Conservation (phyloP, 257 asterid genomes). For the Parsonsia alboflavescens region DNA sequence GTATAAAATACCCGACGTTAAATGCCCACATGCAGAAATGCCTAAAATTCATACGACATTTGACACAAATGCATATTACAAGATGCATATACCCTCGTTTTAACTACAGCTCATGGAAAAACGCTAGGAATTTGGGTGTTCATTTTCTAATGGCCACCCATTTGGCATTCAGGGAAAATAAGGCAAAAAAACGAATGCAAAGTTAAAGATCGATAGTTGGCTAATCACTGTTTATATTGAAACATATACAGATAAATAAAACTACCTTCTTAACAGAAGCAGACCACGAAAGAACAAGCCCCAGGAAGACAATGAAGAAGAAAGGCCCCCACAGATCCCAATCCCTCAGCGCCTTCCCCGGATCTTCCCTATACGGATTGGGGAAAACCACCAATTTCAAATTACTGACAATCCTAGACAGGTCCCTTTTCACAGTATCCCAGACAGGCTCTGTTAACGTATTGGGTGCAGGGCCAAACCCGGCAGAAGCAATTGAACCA, state of each 20-base stretch:
- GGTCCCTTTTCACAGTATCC: conserved; percentile 90
- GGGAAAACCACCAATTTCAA: conserved; percentile 94
- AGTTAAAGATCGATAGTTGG: background rate
- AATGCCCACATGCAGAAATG: background rate
- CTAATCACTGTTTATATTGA: background rate
- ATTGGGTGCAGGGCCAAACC: conserved; percentile 68
- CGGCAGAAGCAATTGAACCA: conserved; percentile 28
- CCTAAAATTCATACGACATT: background rate
- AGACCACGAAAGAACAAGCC: conserved; percentile 93
- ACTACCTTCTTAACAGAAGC: conserved; percentile 89
- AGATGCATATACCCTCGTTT: background rate
- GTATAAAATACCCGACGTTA: background rate
- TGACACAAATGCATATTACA: background rate
- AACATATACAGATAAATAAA: background rate
- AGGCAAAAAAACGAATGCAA: background rate
- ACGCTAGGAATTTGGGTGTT: background rate
- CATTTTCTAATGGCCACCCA: background rate
- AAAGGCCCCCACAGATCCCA: conserved; percentile 99
- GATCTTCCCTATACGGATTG: conserved; percentile 89
- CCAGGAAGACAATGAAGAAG: conserved; percentile 93
- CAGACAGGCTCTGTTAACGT: conserved; percentile 92
- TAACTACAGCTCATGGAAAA: background rate
- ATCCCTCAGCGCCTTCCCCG: conserved; percentile 91
- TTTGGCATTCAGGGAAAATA: background rate
- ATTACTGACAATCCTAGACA: conserved; percentile 77